Conservation (phyloP, 768 basidiomycete genomes). For the Russula emetica region DNA sequence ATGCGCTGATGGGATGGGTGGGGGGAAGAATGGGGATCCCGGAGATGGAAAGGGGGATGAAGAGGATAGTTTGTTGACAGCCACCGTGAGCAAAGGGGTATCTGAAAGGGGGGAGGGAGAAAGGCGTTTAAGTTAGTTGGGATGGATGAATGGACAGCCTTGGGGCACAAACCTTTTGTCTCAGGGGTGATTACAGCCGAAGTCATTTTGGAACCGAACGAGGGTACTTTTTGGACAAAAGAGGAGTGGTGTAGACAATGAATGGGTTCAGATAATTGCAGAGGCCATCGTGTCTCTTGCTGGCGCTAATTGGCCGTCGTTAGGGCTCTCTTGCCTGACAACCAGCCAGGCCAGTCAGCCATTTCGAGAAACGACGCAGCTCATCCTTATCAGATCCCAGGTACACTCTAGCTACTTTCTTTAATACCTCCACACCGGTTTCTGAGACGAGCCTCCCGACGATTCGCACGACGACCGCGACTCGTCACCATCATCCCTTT, state of each 20-base stretch:
- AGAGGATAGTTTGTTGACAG: slow-evolving; percentile 42
- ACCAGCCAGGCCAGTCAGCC: no score
- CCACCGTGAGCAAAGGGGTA: slow-evolving; percentile 23
- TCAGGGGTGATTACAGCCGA: slow-evolving; percentile 24
- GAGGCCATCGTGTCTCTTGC: no score
- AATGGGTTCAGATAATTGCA: no score
- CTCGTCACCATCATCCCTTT: slow-evolving; percentile 18
- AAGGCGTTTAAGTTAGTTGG: slow-evolving; percentile 4
- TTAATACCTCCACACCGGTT: slow-evolving; percentile 26
- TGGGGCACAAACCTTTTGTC: slow-evolving; percentile 22
- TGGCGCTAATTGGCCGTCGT: slow-evolving; percentile 11
- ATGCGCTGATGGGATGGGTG: slow-evolving; percentile 60
- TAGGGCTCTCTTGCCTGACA: background rate
- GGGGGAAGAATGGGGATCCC: slow-evolving; percentile 62
- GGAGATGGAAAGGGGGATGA: slow-evolving; percentile 56
- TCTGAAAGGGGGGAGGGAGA: slow-evolving; percentile 11
- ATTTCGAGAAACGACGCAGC: background rate
- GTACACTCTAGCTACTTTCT: no score
- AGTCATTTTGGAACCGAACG: slow-evolving; percentile 1
- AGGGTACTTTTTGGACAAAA: background rate
- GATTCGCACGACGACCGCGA: slow-evolving; percentile 20
- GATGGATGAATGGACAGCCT: background rate
- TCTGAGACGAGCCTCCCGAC: slow-evolving; percentile 17
- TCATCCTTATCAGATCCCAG: slow-evolving; percentile 18
- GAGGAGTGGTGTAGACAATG: background rate